Evolutionary conservation across 2,329 filamentous ascomycete species (phyloP).

Genomic region (Ophiobolus disseminans): DNA sequence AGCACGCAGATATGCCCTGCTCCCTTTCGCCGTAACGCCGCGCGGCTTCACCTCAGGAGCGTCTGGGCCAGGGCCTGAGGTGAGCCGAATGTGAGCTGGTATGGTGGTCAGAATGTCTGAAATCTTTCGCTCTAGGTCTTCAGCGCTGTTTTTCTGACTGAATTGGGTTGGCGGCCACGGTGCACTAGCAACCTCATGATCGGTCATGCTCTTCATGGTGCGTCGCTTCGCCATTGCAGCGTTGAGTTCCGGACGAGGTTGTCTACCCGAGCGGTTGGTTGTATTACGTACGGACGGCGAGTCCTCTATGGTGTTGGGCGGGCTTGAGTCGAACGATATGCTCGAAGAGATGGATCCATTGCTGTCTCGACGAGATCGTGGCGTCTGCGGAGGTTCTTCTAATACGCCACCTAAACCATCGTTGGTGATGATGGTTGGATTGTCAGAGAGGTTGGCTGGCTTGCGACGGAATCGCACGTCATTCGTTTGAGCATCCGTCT

Average conservation of each 20-base stretch:
- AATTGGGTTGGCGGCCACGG: slow-evolving; percentile 49
- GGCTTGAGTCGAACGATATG: slow-evolving; percentile 43
- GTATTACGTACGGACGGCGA: slow-evolving; percentile 46
- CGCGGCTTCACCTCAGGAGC: slow-evolving; percentile 41
- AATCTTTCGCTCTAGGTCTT: slow-evolving; percentile 80
- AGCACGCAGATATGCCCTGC: slow-evolving; percentile 42
- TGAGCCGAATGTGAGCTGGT: slow-evolving; percentile 79
- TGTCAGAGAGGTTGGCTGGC: slow-evolving; percentile 14
- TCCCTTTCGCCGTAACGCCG: slow-evolving; percentile 34
- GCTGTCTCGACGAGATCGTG: slow-evolving; percentile 39
- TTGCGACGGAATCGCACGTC: slow-evolving; percentile 1
- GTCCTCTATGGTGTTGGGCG: slow-evolving; percentile 38
- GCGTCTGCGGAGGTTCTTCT: slow-evolving; percentile 37
- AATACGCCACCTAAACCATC: slow-evolving; percentile 20
- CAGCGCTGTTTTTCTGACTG: slow-evolving; percentile 46
- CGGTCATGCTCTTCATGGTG: slow-evolving; percentile 50
- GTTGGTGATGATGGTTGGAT: slow-evolving; percentile 27
- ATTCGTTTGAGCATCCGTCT: background rate
- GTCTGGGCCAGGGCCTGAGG: slow-evolving; percentile 46
- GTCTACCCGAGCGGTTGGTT: slow-evolving; percentile 34
- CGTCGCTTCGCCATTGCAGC: slow-evolving; percentile 53
- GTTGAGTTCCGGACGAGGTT: slow-evolving; percentile 51
- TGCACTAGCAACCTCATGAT: slow-evolving; percentile 20
- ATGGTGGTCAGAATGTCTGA: slow-evolving; percentile 78
- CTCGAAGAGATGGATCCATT: slow-evolving; percentile 39